These are phyloP conservation scores for Mortierella sp. DNA, from an alignment of 371 early-diverging fungal genomes.

Conservation along the genomic window DNA sequence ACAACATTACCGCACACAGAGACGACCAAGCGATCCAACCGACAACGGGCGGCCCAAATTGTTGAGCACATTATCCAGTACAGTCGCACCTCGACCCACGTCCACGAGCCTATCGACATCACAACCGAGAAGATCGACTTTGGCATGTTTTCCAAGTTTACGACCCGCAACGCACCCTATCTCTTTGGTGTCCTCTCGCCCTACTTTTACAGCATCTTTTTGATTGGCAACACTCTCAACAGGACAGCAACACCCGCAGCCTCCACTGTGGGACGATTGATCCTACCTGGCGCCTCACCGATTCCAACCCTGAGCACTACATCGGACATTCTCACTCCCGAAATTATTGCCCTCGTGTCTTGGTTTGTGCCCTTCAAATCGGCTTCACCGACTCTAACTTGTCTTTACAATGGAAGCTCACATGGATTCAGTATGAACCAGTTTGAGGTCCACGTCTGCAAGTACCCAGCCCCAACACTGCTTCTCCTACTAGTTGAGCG, in stretches of 20 bases:
- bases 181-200: slow-evolving; percentile 63
- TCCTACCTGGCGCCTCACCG: slow-evolving; percentile 26
- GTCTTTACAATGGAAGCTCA: slow-evolving; percentile 66
- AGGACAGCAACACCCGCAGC: slow-evolving; percentile 10
- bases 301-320: slow-evolving; percentile 33
- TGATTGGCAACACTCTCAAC: slow-evolving; percentile 39
- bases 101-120: slow-evolving; percentile 31
- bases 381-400: slow-evolving; percentile 27
- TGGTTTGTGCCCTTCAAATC: slow-evolving; percentile 63
- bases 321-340: slow-evolving; percentile 61
- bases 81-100: neutral
- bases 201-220: slow-evolving; percentile 66
- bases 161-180: slow-evolving; percentile 63
- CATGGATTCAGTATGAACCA: slow-evolving; percentile 80
- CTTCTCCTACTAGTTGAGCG: slow-evolving; percentile 63
- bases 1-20: neutral
- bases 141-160: slow-evolving; percentile 58
- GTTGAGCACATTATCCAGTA: slow-evolving; percentile 47
- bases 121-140: slow-evolving; percentile 36
- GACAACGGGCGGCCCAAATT: slow-evolving; percentile 24
- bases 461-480: slow-evolving; percentile 75
- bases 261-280: neutral
- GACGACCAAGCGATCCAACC: neutral
- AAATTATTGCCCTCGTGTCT: slow-evolving; percentile 60
- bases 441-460: slow-evolving; percentile 73